A percentile compares a stretch with the other conserved stretches of the same genome.
Conservation (phyloP, 1,284 basidiomycete species). For the Ustilago esculenta region DNA sequence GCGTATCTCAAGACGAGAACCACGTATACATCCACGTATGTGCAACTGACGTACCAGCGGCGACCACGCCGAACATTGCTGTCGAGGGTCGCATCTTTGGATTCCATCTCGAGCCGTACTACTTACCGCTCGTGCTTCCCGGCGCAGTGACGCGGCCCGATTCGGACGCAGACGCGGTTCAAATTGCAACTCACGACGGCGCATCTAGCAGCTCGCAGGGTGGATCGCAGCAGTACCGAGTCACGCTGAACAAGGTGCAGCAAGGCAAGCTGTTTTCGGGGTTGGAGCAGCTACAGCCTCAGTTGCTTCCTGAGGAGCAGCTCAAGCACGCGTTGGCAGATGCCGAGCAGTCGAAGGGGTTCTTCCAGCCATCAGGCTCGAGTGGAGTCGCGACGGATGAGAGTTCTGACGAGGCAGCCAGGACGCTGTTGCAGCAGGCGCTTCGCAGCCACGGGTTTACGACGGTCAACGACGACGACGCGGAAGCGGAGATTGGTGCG, state of each 20-base stretch:
- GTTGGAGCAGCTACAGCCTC: conserved; percentile 27
- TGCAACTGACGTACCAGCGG: not conserved
- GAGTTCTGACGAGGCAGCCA: conserved; percentile 21
- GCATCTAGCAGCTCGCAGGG: not conserved
- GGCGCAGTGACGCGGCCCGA: conserved; percentile 5
- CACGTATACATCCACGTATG: conserved; percentile 22
- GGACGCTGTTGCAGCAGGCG: conserved; percentile 26
- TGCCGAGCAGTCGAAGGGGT: conserved; percentile 30
- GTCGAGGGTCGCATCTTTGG: conserved; percentile 44
- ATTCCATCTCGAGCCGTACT: conserved; percentile 32
- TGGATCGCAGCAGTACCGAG: not conserved
- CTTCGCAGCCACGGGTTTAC: conserved; percentile 23
- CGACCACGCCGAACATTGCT: conserved; percentile 17
- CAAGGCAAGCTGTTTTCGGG: conserved; percentile 24
- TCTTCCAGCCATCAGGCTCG: conserved; percentile 13
- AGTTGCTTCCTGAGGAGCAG: conserved; percentile 37
- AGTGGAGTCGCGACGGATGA: not conserved
- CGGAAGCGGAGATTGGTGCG: conserved; percentile 14
- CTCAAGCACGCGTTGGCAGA: conserved; percentile 32
- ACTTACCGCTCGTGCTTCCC: conserved; percentile 38
- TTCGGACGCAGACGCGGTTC: not conserved
- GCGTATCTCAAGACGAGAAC: conserved; percentile 15
- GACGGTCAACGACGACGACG: conserved; percentile 29
- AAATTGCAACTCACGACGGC: not conserved
- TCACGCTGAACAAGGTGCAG: conserved; percentile 23